Evolutionary conservation across 2,329 filamentous ascomycete species (phyloP), one percentile per base, ranked within the genome.

Genomic region (Colletotrichum coccodes): DNA sequence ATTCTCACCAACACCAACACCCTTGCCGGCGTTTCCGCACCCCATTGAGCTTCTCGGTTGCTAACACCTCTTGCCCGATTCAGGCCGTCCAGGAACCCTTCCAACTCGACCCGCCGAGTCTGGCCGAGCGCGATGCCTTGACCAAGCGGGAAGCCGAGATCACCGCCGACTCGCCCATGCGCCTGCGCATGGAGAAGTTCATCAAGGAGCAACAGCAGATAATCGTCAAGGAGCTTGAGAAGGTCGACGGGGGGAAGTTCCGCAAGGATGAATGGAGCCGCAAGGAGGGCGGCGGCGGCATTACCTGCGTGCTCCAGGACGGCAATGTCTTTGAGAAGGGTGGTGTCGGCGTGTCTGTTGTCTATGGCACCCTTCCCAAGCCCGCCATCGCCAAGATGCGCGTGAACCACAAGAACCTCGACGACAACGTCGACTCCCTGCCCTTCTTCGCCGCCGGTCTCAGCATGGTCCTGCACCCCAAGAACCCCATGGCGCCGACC

Each of bases 271-370:
- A 92, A 72, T 99, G 96, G 96, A 87, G 90, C 70, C 90, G 96
- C 59, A 91, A 93, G 66, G 91, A 94, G 77, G 96, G 96, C 61
- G 96, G 96, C 47, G 96, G 96, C 64, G 96, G 96, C 72, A 95
- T 95, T 74, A 97, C 94, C 18, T 97, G 95, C 80, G 95, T 99
- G 44, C 85, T 99, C 21, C 96, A 99, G 80, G 94, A 98, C 72
- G 95, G 96, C 73, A 95, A 97, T 71, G 94, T 98, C 58, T 99
- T 99, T 76, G 96, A 99, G 81, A 99, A 99, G 83, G 96, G 93
- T 50, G 96, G 96, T 34, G 94, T 98, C 68, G 97, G 97, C 77
- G 95, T 95, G 76, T 97, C 93, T 65, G 90, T 98, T 70, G 96
- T 99, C 57, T 98, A 99, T 78, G 96, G 96, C 70, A 92, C 91